Evolutionary conservation across 441 rosid genomes (phyloP).

Genomic region (Pelargonium australe): DNA sequence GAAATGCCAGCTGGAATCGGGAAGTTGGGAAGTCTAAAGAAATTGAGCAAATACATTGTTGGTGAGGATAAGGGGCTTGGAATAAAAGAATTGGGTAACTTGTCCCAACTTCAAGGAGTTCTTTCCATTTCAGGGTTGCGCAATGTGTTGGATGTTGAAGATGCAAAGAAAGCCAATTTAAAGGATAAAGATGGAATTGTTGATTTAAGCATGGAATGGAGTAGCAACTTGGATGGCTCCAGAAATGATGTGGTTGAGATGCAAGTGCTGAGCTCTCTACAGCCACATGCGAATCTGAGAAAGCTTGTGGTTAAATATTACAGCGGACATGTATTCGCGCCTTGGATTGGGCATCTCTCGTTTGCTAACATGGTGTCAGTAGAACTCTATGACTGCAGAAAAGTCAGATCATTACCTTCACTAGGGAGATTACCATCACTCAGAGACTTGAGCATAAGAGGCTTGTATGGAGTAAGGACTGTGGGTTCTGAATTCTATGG

Average conservation of each 20-base stretch:
- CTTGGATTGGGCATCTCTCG: slow-evolving; percentile 23
- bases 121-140: slow-evolving; percentile 16
- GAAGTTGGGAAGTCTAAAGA: background rate
- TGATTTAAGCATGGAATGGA: slow-evolving; percentile 16
- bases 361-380: slow-evolving; percentile 11
- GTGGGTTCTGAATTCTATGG: slow-evolving; percentile 20
- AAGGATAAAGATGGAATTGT: slow-evolving; percentile 17
- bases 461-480: slow-evolving; percentile 8
- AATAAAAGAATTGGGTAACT: slow-evolving; percentile 16
- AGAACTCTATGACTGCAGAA: background rate
- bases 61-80: slow-evolving; percentile 10
- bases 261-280: slow-evolving; percentile 13
- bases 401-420: slow-evolving; percentile 16
- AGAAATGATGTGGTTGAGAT: background rate
- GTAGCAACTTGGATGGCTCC: background rate
- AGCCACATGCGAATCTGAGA: slow-evolving; percentile 15
- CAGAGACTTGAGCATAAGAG: slow-evolving; percentile 10
- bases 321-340: slow-evolving; percentile 18
- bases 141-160: slow-evolving; percentile 18
- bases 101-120: slow-evolving; percentile 14
- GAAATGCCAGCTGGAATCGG: slow-evolving; percentile 10
- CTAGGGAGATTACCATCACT: slow-evolving; percentile 27
- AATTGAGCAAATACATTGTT: slow-evolving; percentile 10
- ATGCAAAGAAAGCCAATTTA: slow-evolving; percentile 19
- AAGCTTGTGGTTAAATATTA: slow-evolving; percentile 14